Evolutionary conservation across 176 grass and related monocot species (phyloP), one percentile per base, ranked within the genome.

Genomic region (Zizania latifolia): DNA sequence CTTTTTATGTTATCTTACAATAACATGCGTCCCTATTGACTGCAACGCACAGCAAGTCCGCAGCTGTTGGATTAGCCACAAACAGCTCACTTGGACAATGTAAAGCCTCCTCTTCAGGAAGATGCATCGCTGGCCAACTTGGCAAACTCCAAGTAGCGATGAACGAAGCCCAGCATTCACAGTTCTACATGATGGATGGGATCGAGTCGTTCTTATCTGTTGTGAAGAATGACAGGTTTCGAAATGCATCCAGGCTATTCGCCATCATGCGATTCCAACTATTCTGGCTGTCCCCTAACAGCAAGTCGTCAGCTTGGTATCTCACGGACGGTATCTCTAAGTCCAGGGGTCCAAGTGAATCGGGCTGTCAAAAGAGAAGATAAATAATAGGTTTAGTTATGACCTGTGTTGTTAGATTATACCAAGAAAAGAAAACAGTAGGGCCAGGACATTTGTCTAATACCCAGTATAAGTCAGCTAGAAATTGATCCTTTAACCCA

Each of bases 331-430:
- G 76, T 44, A 78, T 72, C 39, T 92, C 92, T 80, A 99, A 75
- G 86, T 99, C 96, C 77, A 99, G 74, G 72, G 86, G 91, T 73
- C 87, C 96, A 43, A 99, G 82, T 69, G 96, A 99, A 88, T 99
- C 96, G 50, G 89, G 80, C 92, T 99, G 86, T 58, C 71, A 65
- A 58, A 34, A 81, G n/a, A 56, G 3, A 78, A 58, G 35, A 43
- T 22, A n/a, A n/a, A n/a, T n/a, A 53, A 29, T 17, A 74, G 64
- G 10, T 68, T 55, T 56, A 65, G n/a, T 77, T 65, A 72, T 40
- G 72, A 35, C 62, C 27, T 33, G 50, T 58, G 10, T 0, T 5
- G 54, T 27, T 53, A 37, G 36, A 33, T 73, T 54, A 30, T 43
- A 70, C 31, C 15, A 40, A 41, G 62, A 70, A 24, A 39, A 67